Conservation (phyloP, 2,329 filamentous ascomycete species). For the Ophiostoma sp. region DNA sequence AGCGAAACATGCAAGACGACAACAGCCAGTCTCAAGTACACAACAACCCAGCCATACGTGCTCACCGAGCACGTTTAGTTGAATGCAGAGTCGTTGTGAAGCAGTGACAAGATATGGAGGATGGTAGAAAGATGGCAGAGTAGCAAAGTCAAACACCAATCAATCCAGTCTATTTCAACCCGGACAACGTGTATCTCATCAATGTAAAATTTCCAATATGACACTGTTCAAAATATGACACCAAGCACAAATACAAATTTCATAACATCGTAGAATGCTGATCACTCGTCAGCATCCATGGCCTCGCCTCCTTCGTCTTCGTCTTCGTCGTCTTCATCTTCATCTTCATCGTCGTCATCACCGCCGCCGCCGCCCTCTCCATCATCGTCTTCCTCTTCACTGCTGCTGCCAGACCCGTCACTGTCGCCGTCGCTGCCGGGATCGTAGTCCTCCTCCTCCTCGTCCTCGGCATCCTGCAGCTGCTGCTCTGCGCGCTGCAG, state of each 20-base stretch:
- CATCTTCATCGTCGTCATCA: conserved; percentile 9
- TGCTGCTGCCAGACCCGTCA: conserved; percentile 49
- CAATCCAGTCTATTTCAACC: not conserved
- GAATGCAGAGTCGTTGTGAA: too few relatives aligned
- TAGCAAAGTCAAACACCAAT: not conserved
- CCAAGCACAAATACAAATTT: not conserved
- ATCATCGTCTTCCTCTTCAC: conserved; percentile 48
- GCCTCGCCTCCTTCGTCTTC: not conserved
- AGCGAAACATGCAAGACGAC: not conserved
- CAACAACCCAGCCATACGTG: not conserved
- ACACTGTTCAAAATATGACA: not conserved
- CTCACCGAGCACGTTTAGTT: not conserved
- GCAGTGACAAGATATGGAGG: not conserved
- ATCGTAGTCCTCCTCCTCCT: conserved; percentile 62
- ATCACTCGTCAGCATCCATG: not conserved
- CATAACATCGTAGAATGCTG: not conserved
- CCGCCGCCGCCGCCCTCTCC: not conserved
- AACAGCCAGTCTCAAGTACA: not conserved
- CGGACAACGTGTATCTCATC: not conserved
- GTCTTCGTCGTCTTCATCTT: not conserved
- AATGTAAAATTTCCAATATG: not conserved
- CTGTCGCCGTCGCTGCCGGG: conserved; percentile 57
- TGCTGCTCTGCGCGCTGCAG: conserved; percentile 48
- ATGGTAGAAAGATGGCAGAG: not conserved
- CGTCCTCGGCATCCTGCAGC: conserved; percentile 57